Conservation (phyloP, 2,329 filamentous ascomycete genomes). For the Chaetomium sp. region DNA sequence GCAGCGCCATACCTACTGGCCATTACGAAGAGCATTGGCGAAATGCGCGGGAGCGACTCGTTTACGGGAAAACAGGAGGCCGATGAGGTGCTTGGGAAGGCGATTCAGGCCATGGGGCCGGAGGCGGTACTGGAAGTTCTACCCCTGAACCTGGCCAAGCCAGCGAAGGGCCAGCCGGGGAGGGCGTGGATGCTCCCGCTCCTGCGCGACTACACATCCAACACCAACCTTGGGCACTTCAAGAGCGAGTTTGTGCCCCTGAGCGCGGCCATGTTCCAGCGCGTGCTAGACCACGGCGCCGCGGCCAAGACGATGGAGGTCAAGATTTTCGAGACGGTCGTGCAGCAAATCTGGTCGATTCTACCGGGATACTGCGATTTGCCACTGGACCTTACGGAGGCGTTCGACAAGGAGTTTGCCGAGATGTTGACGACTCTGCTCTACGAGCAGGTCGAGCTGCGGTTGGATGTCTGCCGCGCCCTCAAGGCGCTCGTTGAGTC, state of each 20-base stretch:
- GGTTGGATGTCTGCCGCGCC: constrained; percentile 79
- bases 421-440: constrained; percentile 86
- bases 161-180: constrained; percentile 70
- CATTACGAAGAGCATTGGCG: constrained; percentile 73
- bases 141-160: constrained; percentile 76
- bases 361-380: constrained; percentile 93
- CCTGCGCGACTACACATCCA: constrained; percentile 80
- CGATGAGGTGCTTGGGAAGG: constrained; percentile 81
- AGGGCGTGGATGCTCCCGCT: constrained; percentile 93
- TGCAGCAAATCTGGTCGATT: constrained; percentile 91
- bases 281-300: constrained; percentile 72
- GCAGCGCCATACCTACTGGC: constrained; percentile 71
- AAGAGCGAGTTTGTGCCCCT: constrained; percentile 78
- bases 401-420: constrained; percentile 83
- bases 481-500: constrained; percentile 86
- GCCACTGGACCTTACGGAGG: constrained; percentile 66
- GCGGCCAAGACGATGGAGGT: constrained; percentile 89
- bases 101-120: constrained; percentile 84
- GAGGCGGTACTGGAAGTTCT: constrained; percentile 75
- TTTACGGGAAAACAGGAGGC: constrained; percentile 94
- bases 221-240: constrained; percentile 83
- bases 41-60: constrained; percentile 77
- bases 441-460: constrained; percentile 83
- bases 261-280: constrained; percentile 84
- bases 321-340: constrained; percentile 95